phyloP scores from a whole-genome alignment of 2,329 filamentous ascomycete genomes.

The Pyrenochaeta sp. region DNA sequence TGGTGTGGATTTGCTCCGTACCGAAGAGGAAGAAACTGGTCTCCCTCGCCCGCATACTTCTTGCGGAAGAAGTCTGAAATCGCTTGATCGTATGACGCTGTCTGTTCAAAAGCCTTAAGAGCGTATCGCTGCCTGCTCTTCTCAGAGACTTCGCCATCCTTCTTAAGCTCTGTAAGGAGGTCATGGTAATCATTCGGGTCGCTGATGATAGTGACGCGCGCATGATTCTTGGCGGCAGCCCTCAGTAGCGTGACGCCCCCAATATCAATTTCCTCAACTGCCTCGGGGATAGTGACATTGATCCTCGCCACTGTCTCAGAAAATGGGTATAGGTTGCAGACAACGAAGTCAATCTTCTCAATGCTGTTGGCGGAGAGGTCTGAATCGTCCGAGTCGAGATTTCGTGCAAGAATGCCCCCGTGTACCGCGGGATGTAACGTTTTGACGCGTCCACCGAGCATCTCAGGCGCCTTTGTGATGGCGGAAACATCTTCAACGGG shows the following conservation, averaged over 20 bases:
- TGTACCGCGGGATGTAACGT: conserved; percentile 92
- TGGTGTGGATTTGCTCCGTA: conserved; percentile 99
- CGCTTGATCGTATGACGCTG: conserved; percentile 92
- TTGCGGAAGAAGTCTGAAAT: conserved; percentile 98
- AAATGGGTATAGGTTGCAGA: conserved; percentile 99
- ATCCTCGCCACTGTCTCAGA: conserved; percentile 97
- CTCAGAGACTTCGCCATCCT: conserved; percentile 84
- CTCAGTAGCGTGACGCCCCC: conserved; percentile 93
- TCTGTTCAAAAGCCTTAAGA: conserved; percentile 98
- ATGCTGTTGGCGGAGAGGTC: conserved; percentile 71
- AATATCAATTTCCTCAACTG: conserved; percentile 98
- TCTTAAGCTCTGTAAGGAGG: conserved; percentile 90
- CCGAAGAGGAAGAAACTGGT: conserved; percentile 84
- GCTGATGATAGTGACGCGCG: conserved; percentile 92
- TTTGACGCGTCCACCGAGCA: conserved; percentile 92
- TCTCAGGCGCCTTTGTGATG: conserved; percentile 94
- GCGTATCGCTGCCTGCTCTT: conserved; percentile 87
- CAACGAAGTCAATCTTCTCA: conserved; percentile 54
- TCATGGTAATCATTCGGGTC: conserved; percentile 93
- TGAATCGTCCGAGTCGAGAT: conserved; percentile 95
- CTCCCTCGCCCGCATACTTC: conserved; percentile 87
- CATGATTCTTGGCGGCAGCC: conserved; percentile 97
- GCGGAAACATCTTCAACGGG: conserved; percentile 97
- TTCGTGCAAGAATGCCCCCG: conserved; percentile 87
- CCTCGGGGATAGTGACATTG: conserved; percentile 95